Conservation (phyloP, 2,329 filamentous ascomycete species). For the Cyphellophora europaea region DNA sequence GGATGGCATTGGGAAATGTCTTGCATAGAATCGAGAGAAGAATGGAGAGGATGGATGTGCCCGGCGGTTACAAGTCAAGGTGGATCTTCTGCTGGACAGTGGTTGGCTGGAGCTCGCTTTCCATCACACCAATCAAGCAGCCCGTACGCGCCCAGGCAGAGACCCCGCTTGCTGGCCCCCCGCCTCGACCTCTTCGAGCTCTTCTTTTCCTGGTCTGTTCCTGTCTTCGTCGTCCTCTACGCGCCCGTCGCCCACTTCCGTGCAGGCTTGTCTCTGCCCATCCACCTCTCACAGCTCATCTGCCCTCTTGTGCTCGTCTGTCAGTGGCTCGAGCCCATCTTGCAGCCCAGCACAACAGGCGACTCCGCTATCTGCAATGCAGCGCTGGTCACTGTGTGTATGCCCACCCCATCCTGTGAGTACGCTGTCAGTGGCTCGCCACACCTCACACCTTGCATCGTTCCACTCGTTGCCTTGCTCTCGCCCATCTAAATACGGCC, state of each 20-base stretch:
- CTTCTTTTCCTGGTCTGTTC: not conserved
- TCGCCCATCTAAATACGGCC: conserved; percentile 19
- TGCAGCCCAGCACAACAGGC: not conserved
- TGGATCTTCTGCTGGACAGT: not conserved
- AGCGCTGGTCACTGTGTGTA: not conserved
- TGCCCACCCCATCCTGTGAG: no score
- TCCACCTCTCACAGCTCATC: not conserved
- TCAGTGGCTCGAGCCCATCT: not conserved
- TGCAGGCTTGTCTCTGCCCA: not conserved
- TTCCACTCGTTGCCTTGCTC: conserved; percentile 3
- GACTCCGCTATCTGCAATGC: not conserved
- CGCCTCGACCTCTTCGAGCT: no score
- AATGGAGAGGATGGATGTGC: no score
- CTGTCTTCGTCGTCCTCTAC: not conserved
- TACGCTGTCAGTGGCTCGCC: no score
- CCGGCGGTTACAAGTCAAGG: no score
- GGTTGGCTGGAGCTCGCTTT: not conserved
- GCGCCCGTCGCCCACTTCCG: not conserved
- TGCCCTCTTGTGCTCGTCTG: not conserved
- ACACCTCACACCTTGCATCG: no score
- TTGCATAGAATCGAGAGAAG: no score
- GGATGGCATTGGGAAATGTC: no score
- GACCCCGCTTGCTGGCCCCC: no score
- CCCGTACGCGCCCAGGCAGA: no score
- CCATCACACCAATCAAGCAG: not conserved